These are phyloP conservation scores for Trametes cubensis DNA, from an alignment of 768 basidiomycete genomes.

Conservation along the genomic window DNA sequence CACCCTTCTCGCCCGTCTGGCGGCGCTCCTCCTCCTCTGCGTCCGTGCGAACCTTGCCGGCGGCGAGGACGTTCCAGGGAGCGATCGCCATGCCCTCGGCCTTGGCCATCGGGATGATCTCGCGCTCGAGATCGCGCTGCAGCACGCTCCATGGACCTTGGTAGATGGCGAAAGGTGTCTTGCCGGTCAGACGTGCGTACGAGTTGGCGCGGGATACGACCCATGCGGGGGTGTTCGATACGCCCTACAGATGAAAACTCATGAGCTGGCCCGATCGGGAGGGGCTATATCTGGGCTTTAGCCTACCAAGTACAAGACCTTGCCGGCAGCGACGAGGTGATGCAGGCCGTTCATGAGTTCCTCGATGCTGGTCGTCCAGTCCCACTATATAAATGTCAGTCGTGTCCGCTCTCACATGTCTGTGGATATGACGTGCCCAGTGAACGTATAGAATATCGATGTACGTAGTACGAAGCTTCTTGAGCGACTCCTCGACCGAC, in stretches of 20 bases:
- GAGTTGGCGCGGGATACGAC: conserved; percentile 39
- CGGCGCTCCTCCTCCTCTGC: conserved; percentile 37
- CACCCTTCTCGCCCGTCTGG: conserved; percentile 37
- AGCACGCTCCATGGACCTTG: conserved; percentile 38
- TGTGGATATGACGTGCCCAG: conserved; percentile 40
- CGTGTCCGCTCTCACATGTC: too few species aligned
- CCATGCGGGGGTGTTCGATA: conserved; percentile 39
- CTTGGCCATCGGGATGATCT: conserved; percentile 39
- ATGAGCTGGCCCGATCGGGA: not conserved
- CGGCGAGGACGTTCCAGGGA: conserved; percentile 44
- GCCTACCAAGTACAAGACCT: conserved; percentile 41
- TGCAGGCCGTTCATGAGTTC: conserved; percentile 47
- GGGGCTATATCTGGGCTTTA: not conserved
- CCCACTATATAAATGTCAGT: conserved; percentile 44
- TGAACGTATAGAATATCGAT: conserved; percentile 61
- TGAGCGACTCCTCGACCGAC: conserved; percentile 40
- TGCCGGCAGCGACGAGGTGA: conserved; percentile 42
- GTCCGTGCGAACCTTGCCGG: conserved; percentile 43
- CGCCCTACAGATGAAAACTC: conserved; percentile 20
- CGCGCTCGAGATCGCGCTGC: conserved; percentile 43
- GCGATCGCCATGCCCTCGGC: conserved; percentile 39
- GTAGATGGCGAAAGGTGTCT: conserved; percentile 46
- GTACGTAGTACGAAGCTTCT: conserved; percentile 59
- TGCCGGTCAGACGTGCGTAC: conserved; percentile 39
- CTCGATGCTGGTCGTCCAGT: conserved; percentile 42